Base-by-base conservation (phyloP, 78 protist species). In the Emiliania huxleyi region DNA sequence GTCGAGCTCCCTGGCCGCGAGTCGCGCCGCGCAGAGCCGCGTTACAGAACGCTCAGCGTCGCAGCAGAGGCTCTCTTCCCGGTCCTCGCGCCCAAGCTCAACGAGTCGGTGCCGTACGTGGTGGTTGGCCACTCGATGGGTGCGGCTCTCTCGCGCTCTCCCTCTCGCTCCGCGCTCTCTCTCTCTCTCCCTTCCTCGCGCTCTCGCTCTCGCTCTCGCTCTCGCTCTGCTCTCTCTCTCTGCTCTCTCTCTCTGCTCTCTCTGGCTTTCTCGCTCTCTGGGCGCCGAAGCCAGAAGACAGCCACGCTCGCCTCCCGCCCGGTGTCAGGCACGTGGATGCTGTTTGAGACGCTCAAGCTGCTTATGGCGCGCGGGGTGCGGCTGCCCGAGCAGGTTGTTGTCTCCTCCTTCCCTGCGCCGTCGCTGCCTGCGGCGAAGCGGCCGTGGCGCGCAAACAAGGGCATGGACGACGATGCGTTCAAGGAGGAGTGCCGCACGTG, bases 281-380 rank as follows among this genome's bases (percentile, higher is more conserved):
- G n/a, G n/a, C n/a, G n/a, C n/a, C n/a, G n/a, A n/a, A n/a, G n/a
- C n/a, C n/a, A n/a, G n/a, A n/a, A n/a, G n/a, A n/a, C n/a, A n/a
- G n/a, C n/a, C n/a, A n/a, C n/a, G n/a, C n/a, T n/a, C n/a, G n/a
- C n/a, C n/a, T n/a, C n/a, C n/a, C n/a, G n/a, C n/a, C n/a, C n/a
- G n/a, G n/a, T n/a, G n/a, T n/a, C n/a, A n/a, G 62, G 90, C 26
- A 84, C 71, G 26, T 84, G 90, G 90, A 44, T 43, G 56, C 12
- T 26, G 38, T 49, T 23, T 35, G 69, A 85, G 69, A 0, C 12
- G 44, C 15, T 77, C 35, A 77, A 77, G 29, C 21, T 40, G 48
- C 46, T 37, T 2, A 26, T 26, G 48, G 33, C 38, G 43, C 2
- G 1, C 22, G 90, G 69, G 29, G 69, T 49, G 12, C 71, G 42